These are phyloP conservation scores for Scutellaria galericulata DNA, from an alignment of 257 asterid genomes.

Conservation along the genomic window DNA sequence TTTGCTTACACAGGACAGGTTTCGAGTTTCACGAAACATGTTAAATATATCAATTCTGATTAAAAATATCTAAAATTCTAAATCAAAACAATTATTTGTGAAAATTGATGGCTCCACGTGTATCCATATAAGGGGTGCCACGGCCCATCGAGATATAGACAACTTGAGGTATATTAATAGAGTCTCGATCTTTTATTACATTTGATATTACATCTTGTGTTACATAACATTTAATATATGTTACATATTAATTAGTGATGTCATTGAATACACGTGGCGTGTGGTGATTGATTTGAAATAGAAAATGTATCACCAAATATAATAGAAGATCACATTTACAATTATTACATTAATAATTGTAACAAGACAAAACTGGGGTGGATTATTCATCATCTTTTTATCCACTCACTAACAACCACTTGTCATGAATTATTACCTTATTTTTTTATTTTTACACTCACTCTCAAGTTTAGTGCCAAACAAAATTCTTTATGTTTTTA, in stretches of 20 bases:
- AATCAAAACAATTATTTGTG: not conserved
- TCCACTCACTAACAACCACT: slow-evolving; percentile 1
- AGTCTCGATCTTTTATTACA: too few species aligned
- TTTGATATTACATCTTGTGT: too few species aligned
- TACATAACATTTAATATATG: too few species aligned
- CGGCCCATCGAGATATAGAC: not conserved
- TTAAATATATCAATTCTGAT: not conserved
- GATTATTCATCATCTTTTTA: not conserved
- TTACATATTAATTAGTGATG: too few species aligned
- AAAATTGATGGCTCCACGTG: not conserved
- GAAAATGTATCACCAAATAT: too few species aligned
- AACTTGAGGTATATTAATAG: not conserved
- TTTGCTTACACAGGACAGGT: too few species aligned
- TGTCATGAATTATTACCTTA: not conserved
- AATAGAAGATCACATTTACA: too few species aligned
- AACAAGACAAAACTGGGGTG: not conserved
- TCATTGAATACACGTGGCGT: too few species aligned
- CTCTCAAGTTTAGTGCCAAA: too few species aligned
- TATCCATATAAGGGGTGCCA: not conserved
- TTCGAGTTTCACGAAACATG: too few species aligned
- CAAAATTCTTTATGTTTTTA: too few species aligned
- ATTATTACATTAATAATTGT: not conserved
- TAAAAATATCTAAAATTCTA: not conserved
- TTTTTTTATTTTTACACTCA: not conserved
- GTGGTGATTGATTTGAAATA: too few species aligned